Conservation (phyloP, 1,284 basidiomycete species). For the Pseudozyma tsukubaensis region DNA sequence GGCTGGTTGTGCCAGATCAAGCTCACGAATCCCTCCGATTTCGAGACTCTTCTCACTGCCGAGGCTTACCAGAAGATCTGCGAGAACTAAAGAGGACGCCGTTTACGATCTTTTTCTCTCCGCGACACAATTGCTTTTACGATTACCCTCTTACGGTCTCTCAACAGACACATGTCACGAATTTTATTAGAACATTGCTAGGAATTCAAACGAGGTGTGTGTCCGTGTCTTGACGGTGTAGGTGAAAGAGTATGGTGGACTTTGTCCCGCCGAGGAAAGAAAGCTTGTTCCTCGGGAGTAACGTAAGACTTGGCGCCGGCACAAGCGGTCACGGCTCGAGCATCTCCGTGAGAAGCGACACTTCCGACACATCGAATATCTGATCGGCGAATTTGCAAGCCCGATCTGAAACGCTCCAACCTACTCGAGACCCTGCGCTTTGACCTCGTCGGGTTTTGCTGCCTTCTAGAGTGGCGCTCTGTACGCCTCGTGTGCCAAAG, state of each 20-base stretch:
- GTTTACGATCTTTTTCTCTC: neutral
- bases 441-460: no score
- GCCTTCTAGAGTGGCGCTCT: no score
- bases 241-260: no score
- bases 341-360: no score
- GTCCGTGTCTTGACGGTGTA: neutral
- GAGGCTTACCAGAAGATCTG: conserved; percentile 78
- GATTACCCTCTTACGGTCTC: conserved; percentile 16
- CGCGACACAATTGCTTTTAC: neutral
- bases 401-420: no score
- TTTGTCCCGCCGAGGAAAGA: neutral
- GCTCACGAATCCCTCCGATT: conserved; percentile 80
- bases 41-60: conserved; percentile 79
- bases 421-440: no score
- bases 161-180: conserved; percentile 21
- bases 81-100: conserved; percentile 38
- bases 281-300: neutral
- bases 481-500: no score
- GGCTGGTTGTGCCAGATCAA: conserved; percentile 97
- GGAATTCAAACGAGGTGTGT: neutral
- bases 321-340: no score
- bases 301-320: no score
- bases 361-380: no score
- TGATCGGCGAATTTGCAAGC: no score
- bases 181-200: neutral